Evolutionary conservation across 805 yeast species (phyloP), one percentile per base, ranked within the genome.

Genomic region (Grigorovia jiainica): DNA sequence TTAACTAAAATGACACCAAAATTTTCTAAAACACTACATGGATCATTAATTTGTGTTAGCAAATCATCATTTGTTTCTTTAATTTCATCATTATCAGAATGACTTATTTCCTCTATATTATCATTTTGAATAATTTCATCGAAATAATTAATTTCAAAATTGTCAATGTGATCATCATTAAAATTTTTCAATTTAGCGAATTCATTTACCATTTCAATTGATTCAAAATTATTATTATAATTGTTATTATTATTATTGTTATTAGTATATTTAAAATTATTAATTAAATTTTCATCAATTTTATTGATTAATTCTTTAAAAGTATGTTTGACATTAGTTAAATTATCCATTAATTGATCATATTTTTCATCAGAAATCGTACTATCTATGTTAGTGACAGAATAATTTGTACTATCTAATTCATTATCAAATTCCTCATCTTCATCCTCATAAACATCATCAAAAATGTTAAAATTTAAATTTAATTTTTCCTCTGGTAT

Each of bases 1-100:
- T 55, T 56, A 13, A 56, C 46, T 18, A 57, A 44, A 4, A 56
- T 45, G 1, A 57, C 62, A 13, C 60, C 61, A 44, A 48, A 55
- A 43, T 57, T 56, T 3, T 55, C 49, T 25, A 54, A 41, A 10
- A n/a, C 7, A 7, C 51, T 44, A 41, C 60, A 53, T 7, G 58
- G 55, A 40, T 56, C 60, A 27, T 41, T 19, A 9, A 17, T 20
- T 21, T 21, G 24, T 21, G 24, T 21, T 21, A 8, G 24, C 6
- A 21, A 21, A 21, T 24, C 8, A 24, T 7, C 11, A 7, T 13
- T 24, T 10, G 3, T 24, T 24, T 10, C 4, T 24, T 24, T 24
- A n/a, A n/a, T n/a, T n/a, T n/a, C n/a, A n/a, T 24, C 8, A 10
- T 24, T 24, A 13, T 24, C 27, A 24, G 8, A 24, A 24, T 10